phyloP scores from a whole-genome alignment of 169 alveolate genomes.

The Eimeria necatrix region DNA sequence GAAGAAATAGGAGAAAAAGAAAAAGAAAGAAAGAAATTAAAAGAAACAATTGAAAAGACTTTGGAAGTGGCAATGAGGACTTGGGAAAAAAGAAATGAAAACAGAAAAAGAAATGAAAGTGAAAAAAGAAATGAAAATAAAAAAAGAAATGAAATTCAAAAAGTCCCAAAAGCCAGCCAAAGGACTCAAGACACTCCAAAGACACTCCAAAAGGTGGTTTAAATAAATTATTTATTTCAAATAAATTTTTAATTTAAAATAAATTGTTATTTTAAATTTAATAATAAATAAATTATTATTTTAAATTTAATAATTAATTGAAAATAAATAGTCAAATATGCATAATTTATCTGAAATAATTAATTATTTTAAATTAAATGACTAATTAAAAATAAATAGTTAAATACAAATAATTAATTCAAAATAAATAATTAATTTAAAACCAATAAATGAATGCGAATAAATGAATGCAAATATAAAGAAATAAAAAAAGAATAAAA shows the following conservation, averaged over 20 bases:
- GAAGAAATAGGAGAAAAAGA: background rate
- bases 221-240: background rate
- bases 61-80: background rate
- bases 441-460: background rate
- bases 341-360: background rate
- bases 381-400: background rate
- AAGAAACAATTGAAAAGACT: background rate
- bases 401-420: background rate
- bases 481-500: background rate
- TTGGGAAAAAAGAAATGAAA: background rate
- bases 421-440: background rate
- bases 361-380: background rate
- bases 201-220: too few relatives aligned
- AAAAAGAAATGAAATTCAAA: too few relatives aligned
- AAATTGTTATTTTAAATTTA: background rate
- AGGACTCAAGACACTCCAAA: too few relatives aligned
- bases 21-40: background rate
- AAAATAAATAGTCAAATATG: background rate
- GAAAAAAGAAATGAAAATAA: background rate
- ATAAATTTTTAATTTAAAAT: background rate
- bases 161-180: background rate
- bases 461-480: background rate
- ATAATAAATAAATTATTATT: slow-evolving; percentile 4
- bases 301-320: background rate
- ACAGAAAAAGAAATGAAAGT: background rate